A percentile compares a stretch with the other conserved stretches of the same genome.
Conservation (phyloP, 164 flowering plant genomes). For the Magnolia changhungtana region DNA sequence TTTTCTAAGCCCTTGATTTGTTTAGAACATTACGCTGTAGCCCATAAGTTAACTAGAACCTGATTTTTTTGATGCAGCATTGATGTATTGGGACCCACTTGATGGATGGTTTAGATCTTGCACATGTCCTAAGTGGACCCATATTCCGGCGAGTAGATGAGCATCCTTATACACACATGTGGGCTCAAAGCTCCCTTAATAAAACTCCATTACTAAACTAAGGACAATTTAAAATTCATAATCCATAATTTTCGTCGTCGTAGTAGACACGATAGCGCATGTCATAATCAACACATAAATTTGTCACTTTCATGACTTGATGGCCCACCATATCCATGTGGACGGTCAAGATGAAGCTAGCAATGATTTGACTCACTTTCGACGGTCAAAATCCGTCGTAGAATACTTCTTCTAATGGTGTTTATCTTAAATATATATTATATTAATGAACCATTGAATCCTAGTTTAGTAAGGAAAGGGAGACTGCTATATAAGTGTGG, state of each 20-base stretch:
- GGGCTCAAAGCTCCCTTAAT: not conserved
- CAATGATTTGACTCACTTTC: not conserved
- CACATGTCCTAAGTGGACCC: too few relatives aligned
- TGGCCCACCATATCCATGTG: not conserved
- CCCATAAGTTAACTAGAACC: too few relatives aligned
- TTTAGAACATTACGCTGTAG: too few relatives aligned
- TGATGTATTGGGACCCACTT: too few relatives aligned
- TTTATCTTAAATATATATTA: not conserved
- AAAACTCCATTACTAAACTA: not conserved
- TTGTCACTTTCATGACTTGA: not conserved
- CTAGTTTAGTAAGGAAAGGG: conserved; percentile 11
- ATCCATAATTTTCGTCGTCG: not conserved
- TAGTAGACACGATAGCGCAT: not conserved
- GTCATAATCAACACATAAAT: not conserved
- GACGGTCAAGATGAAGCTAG: not conserved
- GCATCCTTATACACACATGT: too few relatives aligned
- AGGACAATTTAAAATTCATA: not conserved
- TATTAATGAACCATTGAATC: conserved; percentile 12
- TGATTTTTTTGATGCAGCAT: too few relatives aligned
- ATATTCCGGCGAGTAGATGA: too few relatives aligned
- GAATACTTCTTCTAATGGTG: not conserved
- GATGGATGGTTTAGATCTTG: too few relatives aligned
- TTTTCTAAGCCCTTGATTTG: too few relatives aligned
- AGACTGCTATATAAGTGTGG: not conserved
- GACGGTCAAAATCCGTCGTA: not conserved